Evolutionary conservation across 2,329 filamentous ascomycete genomes (phyloP).

Genomic region (Myriosclerotinia duriaeana): DNA sequence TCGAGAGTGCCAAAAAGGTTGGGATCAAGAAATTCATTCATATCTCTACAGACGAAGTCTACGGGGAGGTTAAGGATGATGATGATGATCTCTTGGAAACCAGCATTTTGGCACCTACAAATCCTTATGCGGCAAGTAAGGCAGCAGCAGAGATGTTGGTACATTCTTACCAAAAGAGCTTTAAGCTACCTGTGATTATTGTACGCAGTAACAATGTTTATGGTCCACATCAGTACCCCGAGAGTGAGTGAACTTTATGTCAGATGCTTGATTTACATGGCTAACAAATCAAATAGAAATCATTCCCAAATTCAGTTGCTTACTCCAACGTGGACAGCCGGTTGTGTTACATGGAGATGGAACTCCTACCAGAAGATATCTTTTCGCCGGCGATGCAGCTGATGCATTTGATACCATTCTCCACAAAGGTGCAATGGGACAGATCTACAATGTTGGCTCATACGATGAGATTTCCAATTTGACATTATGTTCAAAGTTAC

Average conservation of each 20-base stretch:
- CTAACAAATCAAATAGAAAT: slow-evolving; percentile 57
- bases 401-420: slow-evolving; percentile 83
- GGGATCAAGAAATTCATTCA: slow-evolving; percentile 74
- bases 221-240: slow-evolving; percentile 79
- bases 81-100: slow-evolving; percentile 71
- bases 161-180: slow-evolving; percentile 82
- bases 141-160: slow-evolving; percentile 82
- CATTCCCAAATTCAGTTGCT: slow-evolving; percentile 76
- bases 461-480: slow-evolving; percentile 75
- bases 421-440: slow-evolving; percentile 70
- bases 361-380: slow-evolving; percentile 69
- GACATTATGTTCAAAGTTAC: slow-evolving; percentile 63
- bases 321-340: slow-evolving; percentile 64
- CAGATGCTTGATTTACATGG: not conserved
- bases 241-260: slow-evolving; percentile 57
- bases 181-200: slow-evolving; percentile 76
- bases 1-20: slow-evolving; percentile 73
- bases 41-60: slow-evolving; percentile 82
- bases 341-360: slow-evolving; percentile 77
- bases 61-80: slow-evolving; percentile 73
- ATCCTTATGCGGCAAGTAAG: slow-evolving; percentile 79
- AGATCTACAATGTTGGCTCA: slow-evolving; percentile 81
- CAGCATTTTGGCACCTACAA: slow-evolving; percentile 74
- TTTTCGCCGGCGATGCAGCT: slow-evolving; percentile 76
- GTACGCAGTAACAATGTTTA: slow-evolving; percentile 84